A percentile compares a stretch with the other conserved stretches of the same genome.
Evolutionary conservation across 164 flowering plant genomes (phyloP).

Genomic region (Stephania japonica): DNA sequence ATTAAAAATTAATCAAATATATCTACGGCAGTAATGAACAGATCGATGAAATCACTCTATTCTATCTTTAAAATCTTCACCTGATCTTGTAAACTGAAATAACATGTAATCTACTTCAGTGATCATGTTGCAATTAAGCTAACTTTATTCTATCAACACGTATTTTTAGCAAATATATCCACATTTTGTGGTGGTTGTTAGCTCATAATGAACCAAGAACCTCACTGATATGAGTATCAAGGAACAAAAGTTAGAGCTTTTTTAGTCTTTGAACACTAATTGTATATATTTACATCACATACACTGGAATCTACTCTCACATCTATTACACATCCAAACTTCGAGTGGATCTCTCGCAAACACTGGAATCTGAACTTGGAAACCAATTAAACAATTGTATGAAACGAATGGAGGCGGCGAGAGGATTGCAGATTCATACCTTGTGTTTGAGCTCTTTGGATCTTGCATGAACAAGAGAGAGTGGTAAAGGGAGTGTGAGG

Average conservation of each 20-base stretch:
- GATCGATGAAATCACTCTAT: too few species aligned
- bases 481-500: conserved; percentile 16
- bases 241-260: too few species aligned
- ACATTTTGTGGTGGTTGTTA: background rate
- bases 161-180: too few species aligned
- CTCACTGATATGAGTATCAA: background rate
- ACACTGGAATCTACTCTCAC: too few species aligned
- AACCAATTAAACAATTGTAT: background rate
- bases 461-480: conserved; percentile 68
- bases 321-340: background rate
- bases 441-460: conserved; percentile 52
- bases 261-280: too few species aligned
- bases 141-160: too few species aligned
- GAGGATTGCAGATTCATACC: conserved; percentile 27
- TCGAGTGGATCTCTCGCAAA: background rate
- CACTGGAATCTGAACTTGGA: background rate
- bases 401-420: background rate
- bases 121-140: too few species aligned
- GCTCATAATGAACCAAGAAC: background rate
- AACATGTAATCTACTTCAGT: too few species aligned
- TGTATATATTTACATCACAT: background rate
- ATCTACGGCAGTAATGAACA: too few species aligned
- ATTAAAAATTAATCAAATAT: too few species aligned
- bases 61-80: too few species aligned
- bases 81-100: too few species aligned